Evolutionary conservation across 2,329 filamentous ascomycete genomes (phyloP), one percentile per base, ranked within the genome.

Genomic region (Calonectria pteridis): DNA sequence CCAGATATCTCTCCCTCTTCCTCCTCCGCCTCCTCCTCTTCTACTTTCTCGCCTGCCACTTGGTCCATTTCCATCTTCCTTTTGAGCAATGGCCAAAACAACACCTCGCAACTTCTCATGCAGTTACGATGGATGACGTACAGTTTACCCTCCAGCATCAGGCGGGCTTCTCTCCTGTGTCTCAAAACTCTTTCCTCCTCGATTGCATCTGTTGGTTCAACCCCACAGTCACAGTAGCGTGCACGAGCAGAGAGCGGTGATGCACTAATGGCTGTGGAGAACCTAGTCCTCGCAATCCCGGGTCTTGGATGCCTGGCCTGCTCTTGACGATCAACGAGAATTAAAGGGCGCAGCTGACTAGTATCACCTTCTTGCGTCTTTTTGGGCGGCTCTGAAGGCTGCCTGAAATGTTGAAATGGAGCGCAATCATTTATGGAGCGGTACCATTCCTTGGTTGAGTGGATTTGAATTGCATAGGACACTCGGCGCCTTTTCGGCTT

Each of bases 121-220:
- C 55, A 62, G 35, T 29, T 33, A 29, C 26, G n/a, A 23, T 62
- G 55, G 23, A 62, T 37, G n/a, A 37, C 14, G 16, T 49, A 5
- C 5, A 51, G 35, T 14, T 20, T 69, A 14, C 69, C 64, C 26
- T 71, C 73, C 16, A 75, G 73, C 20, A 71, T 68, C 11, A 63
- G 10, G 5, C 67, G 28, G 14, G 73, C 23, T 20, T 63, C 49
- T 35, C n/a, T 4, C 40, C 66, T 58, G n/a, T 67, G 40, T 23
- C 29, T 72, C 26, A 3, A 2, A 16, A 68, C 51, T 5, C 58
- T 16, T 23, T 62, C 26, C 50, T 40, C 55, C 18, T 66, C 18
- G 16, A 16, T 20, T 7, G 13, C 9, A 28, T 29, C 23, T 16
- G 33, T 40, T 16, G n/a, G 4, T 18, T 40, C 11, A 11, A n/a